Percentiles rank a stretch among this genome's conserved stretches.
Evolutionary conservation across 2,329 filamentous ascomycete genomes (phyloP).

Genomic region (Exophiala bonariae): DNA sequence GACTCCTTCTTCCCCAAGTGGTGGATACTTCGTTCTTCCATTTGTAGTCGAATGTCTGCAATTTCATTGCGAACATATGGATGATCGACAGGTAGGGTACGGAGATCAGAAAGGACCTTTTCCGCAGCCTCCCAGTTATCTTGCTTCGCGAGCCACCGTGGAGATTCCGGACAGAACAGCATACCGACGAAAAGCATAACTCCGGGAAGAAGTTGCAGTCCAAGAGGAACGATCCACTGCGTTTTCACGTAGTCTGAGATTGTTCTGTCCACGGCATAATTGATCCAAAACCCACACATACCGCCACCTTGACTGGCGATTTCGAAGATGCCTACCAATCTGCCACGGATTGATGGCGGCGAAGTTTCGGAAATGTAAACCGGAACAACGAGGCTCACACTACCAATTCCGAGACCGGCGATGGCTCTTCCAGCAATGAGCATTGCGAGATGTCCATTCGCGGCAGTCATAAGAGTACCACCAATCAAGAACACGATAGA

Average conservation of each 20-base stretch:
- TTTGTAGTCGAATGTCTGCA: slow-evolving; percentile 59
- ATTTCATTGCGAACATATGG: slow-evolving; percentile 59
- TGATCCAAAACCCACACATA: slow-evolving; percentile 55
- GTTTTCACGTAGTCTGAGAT: slow-evolving; percentile 34
- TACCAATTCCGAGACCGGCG: slow-evolving; percentile 51
- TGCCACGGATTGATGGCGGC: slow-evolving; percentile 44
- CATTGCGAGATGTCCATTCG: slow-evolving; percentile 44
- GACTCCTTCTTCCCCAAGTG: slow-evolving; percentile 52
- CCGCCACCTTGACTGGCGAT: slow-evolving; percentile 53
- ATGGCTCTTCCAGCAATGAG: slow-evolving; percentile 52
- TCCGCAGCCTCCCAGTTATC: slow-evolving; percentile 53
- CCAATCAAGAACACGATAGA: slow-evolving; percentile 42
- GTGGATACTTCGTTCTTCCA: slow-evolving; percentile 60
- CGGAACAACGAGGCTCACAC: slow-evolving; percentile 44
- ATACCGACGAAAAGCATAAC: slow-evolving; percentile 50
- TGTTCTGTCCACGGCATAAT: slow-evolving; percentile 46
- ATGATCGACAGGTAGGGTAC: slow-evolving; percentile 53
- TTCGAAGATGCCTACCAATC: slow-evolving; percentile 54
- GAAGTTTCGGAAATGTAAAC: slow-evolving; percentile 48
- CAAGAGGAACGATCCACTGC: slow-evolving; percentile 60
- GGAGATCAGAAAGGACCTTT: slow-evolving; percentile 55
- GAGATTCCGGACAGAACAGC: slow-evolving; percentile 51
- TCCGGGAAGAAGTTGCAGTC: slow-evolving; percentile 51
- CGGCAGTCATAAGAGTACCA: slow-evolving; percentile 42
- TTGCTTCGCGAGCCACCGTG: slow-evolving; percentile 47